Conservation (phyloP, 2,329 filamentous ascomycete genomes). For the Nothopassalora personata region DNA sequence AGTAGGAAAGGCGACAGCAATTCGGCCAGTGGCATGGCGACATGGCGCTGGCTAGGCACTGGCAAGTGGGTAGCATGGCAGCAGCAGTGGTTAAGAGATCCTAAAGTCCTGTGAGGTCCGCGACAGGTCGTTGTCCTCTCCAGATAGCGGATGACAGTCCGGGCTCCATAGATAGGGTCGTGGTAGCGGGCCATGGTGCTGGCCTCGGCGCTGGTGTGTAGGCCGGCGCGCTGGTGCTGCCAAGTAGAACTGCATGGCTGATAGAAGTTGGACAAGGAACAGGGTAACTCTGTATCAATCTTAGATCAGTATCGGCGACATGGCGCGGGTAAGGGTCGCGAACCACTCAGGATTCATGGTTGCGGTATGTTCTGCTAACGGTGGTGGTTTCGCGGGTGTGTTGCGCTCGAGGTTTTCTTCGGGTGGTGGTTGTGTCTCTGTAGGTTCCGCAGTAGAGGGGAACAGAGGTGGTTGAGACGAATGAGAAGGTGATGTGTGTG, state of each 20-base stretch:
- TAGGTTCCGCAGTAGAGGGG: background rate
- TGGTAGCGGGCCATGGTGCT: background rate
- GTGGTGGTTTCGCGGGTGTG: background rate
- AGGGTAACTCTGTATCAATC: conserved; percentile 3
- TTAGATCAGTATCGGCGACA: conserved; percentile 9
- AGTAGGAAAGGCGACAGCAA: background rate
- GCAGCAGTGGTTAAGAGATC: background rate
- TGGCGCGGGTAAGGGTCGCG: conserved; percentile 37
- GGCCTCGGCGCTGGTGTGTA: background rate
- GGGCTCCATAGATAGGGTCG: background rate
- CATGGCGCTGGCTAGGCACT: background rate
- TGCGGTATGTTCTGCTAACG: conserved; percentile 3
- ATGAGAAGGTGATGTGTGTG: background rate
- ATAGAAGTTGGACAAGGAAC: background rate
- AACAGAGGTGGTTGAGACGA: background rate
- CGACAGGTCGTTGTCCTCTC: background rate
- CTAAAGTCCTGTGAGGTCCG: background rate
- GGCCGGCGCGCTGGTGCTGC: background rate
- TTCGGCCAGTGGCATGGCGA: background rate
- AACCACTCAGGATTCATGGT: conserved; percentile 90
- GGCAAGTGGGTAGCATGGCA: background rate
- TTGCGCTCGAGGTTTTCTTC: background rate
- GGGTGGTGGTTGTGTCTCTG: background rate
- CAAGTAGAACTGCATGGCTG: background rate
- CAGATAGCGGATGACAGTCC: background rate